Percentiles rank a stretch among this genome's conserved stretches.
Evolutionary conservation across 768 basidiomycete species (phyloP).

Genomic region (Mycena chlorophos): DNA sequence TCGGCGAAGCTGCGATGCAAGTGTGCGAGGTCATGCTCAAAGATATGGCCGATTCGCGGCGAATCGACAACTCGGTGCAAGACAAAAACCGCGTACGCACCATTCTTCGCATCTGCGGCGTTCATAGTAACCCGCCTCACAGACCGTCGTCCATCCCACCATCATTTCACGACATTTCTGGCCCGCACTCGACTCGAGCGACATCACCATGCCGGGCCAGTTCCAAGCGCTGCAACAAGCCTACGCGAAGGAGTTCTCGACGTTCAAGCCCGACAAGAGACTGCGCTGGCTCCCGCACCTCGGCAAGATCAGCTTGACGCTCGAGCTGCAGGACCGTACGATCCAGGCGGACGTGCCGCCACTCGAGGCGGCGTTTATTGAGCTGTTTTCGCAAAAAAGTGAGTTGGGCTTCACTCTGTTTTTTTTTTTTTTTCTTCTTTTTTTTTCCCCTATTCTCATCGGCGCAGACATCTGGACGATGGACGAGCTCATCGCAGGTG

Average conservation of each 20-base stretch:
- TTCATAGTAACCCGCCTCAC: conserved; percentile 1
- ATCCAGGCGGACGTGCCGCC: conserved; percentile 78
- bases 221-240: conserved; percentile 74
- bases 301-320: conserved; percentile 75
- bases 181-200: conserved; percentile 78
- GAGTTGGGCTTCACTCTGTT: conserved; percentile 10
- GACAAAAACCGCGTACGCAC: conserved; percentile 61
- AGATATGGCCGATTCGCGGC: conserved; percentile 93
- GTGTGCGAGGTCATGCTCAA: conserved; percentile 98
- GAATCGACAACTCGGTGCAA: conserved; percentile 87
- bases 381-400: conserved; percentile 79
- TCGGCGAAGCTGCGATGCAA: conserved; percentile 90
- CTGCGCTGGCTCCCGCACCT: conserved; percentile 89
- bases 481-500: conserved; percentile 61
- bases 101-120: background rate
- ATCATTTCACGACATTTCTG: conserved; percentile 95
- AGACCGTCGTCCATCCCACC: conserved; percentile 81
- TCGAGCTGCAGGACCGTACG: conserved; percentile 82
- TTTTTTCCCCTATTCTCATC: background rate
- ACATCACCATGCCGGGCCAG: conserved; percentile 81
- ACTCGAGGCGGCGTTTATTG: conserved; percentile 88
- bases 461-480: conserved; percentile 67
- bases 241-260: conserved; percentile 76
- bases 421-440: background rate
- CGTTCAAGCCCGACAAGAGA: conserved; percentile 90